Evolutionary conservation across 2,329 filamentous ascomycete genomes (phyloP).

Genomic region (Hirsutella rhossiliensis): DNA sequence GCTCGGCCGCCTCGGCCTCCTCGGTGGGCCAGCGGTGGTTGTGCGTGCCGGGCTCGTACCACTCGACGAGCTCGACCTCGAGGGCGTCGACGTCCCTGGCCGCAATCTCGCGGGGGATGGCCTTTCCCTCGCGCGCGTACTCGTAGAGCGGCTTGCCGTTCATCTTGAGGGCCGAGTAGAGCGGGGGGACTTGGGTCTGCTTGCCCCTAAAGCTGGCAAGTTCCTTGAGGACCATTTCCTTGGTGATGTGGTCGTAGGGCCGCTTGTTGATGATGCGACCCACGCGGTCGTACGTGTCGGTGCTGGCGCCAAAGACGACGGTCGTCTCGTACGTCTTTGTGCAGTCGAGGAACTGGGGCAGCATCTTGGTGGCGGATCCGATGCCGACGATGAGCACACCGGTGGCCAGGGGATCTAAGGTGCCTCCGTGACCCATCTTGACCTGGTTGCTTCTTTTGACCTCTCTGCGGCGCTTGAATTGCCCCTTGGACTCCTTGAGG

Average conservation of each 20-base stretch:
- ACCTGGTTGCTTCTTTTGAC: conserved; percentile 54
- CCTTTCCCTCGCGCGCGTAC: conserved; percentile 82
- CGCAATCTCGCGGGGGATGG: conserved; percentile 75
- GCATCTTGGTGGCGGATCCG: conserved; percentile 74
- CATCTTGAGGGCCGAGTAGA: conserved; percentile 88
- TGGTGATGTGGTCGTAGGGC: conserved; percentile 70
- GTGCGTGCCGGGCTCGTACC: conserved; percentile 72
- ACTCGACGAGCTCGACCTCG: conserved; percentile 73
- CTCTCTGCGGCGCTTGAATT: conserved; percentile 45
- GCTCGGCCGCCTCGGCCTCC: conserved; percentile 65
- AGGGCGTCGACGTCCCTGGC: conserved; percentile 66
- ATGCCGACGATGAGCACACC: conserved; percentile 85
- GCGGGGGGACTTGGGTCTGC: conserved; percentile 79
- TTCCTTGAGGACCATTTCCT: conserved; percentile 63
- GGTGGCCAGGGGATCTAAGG: conserved; percentile 85
- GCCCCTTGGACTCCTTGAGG: conserved; percentile 42
- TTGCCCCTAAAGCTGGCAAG: conserved; percentile 66
- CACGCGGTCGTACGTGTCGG: conserved; percentile 80
- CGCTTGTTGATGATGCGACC: conserved; percentile 72
- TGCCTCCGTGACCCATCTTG: conserved; percentile 94
- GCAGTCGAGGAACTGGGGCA: conserved; percentile 70
- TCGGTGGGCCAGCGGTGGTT: conserved; percentile 66
- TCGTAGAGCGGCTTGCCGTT: conserved; percentile 93
- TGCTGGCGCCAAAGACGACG: conserved; percentile 81
- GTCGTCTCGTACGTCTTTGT: conserved; percentile 89